Conservation (phyloP, 2,329 filamentous ascomycete genomes). For the Cercospora sesami region DNA sequence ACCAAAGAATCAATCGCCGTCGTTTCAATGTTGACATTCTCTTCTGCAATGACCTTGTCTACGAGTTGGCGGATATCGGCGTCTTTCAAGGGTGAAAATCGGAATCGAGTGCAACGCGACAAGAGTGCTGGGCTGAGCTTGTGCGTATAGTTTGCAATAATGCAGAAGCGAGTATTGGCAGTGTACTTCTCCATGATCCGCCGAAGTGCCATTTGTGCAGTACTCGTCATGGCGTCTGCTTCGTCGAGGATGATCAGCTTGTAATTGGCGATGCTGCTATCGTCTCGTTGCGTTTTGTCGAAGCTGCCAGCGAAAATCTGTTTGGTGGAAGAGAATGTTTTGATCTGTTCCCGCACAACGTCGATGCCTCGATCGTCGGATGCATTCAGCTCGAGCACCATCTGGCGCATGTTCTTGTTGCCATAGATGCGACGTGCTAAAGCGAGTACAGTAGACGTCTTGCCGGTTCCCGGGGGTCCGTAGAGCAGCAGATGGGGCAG, state of each 20-base stretch:
- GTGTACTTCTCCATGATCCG: constrained; percentile 99
- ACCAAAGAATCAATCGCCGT: constrained; percentile 84
- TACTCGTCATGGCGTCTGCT: constrained; percentile 99
- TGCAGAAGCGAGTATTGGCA: constrained; percentile 93
- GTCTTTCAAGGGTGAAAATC: constrained; percentile 92
- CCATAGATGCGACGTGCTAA: constrained; percentile 93
- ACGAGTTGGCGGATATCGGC: constrained; percentile 80
- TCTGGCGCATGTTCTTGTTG: constrained; percentile 87
- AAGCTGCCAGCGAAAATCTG: constrained; percentile 74
- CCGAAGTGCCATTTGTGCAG: constrained; percentile 93
- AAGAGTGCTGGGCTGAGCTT: constrained; percentile 91
- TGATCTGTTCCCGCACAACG: constrained; percentile 97
- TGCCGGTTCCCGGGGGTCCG: constrained; percentile 92
- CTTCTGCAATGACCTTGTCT: constrained; percentile 84
- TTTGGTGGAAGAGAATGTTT: constrained; percentile 96
- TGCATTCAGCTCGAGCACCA: constrained; percentile 97
- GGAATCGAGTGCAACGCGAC: constrained; percentile 89
- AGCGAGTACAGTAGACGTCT: constrained; percentile 94
- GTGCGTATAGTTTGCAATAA: constrained; percentile 98
- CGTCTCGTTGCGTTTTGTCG: constrained; percentile 34
- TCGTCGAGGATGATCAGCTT: constrained; percentile 98
- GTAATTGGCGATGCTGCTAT: constrained; percentile 65
- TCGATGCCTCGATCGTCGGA: constrained; percentile 97
- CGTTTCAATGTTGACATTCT: constrained; percentile 76
- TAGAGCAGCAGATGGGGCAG: constrained; percentile 95